A percentile compares a stretch with the other conserved stretches of the same genome.
Conservation (phyloP, 1,284 basidiomycete genomes). For the Vanrija humicola region DNA sequence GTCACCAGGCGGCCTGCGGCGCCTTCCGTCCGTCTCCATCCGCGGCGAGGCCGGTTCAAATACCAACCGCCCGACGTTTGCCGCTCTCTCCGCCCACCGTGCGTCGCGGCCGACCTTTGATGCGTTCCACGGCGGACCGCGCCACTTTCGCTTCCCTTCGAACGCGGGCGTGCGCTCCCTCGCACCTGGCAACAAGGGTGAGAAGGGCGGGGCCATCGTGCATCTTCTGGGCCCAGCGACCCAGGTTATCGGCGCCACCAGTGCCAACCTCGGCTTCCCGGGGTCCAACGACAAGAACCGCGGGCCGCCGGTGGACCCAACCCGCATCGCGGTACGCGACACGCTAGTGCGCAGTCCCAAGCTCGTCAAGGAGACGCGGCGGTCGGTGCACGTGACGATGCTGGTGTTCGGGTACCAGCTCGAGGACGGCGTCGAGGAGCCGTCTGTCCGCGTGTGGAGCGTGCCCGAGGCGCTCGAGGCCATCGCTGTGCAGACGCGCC, state of each 20-base stretch:
- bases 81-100: conserved; percentile 31
- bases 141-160: conserved; percentile 35
- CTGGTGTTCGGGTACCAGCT: conserved; percentile 31
- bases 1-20: too few species aligned
- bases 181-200: conserved; percentile 8
- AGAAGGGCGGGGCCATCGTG: conserved; percentile 28
- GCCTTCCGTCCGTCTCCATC: too few species aligned
- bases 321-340: conserved; percentile 8
- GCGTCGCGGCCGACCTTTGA: conserved; percentile 31
- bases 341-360: conserved; percentile 10
- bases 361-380: conserved; percentile 11
- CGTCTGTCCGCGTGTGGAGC: conserved; percentile 25
- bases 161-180: conserved; percentile 21
- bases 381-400: conserved; percentile 18
- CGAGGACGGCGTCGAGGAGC: conserved; percentile 18
- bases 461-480: conserved; percentile 33
- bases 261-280: neutral
- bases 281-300: neutral
- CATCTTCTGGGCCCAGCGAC: conserved; percentile 35
- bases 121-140: conserved; percentile 14
- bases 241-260: neutral
- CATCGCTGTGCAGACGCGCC: conserved; percentile 31
- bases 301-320: neutral
- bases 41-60: neutral
- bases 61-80: conserved; percentile 28